Conservation (phyloP, 1,284 basidiomycete species). For the Testicularia cyperi region DNA sequence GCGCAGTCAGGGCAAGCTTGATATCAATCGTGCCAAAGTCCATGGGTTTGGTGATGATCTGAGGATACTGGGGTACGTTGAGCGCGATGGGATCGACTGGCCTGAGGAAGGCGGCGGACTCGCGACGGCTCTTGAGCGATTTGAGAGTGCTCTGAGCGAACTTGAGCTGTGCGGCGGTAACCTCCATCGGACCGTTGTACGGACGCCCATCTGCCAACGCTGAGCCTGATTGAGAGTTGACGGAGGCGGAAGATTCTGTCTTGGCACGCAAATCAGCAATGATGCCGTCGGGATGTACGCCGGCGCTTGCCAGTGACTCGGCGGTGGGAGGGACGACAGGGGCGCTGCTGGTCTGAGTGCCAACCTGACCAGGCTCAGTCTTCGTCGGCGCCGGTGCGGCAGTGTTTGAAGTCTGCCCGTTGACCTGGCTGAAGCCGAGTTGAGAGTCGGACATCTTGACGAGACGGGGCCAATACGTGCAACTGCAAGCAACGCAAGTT, state of each 20-base stretch:
- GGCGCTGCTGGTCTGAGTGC: too few species aligned
- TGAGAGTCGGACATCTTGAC: too few species aligned
- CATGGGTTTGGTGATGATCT: constrained; percentile 87
- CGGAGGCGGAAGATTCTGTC: constrained; percentile 1
- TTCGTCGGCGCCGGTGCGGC: too few species aligned
- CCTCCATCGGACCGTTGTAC: constrained; percentile 31
- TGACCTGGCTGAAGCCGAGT: too few species aligned
- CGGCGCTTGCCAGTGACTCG: constrained; percentile 25
- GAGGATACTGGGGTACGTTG: constrained; percentile 86
- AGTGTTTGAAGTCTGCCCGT: too few species aligned
- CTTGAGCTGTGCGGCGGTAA: constrained; percentile 70
- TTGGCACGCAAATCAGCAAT: constrained; percentile 13
- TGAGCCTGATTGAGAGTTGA: too few species aligned
- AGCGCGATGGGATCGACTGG: constrained; percentile 90
- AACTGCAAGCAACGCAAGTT: too few species aligned
- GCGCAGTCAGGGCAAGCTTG: constrained; percentile 64
- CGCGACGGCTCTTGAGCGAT: constrained; percentile 81
- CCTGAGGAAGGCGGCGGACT: constrained; percentile 76
- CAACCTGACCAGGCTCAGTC: too few species aligned
- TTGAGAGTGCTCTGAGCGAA: constrained; percentile 79
- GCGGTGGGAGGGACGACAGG: constrained; percentile 25
- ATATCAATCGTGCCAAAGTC: constrained; percentile 91
- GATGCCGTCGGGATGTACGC: constrained; percentile 13
- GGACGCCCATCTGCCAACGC: too few species aligned
- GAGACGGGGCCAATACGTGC: too few species aligned